phyloP scores from a whole-genome alignment of 495 filamentous ascomycete species.

The Hypomontagnella monticulosa region DNA sequence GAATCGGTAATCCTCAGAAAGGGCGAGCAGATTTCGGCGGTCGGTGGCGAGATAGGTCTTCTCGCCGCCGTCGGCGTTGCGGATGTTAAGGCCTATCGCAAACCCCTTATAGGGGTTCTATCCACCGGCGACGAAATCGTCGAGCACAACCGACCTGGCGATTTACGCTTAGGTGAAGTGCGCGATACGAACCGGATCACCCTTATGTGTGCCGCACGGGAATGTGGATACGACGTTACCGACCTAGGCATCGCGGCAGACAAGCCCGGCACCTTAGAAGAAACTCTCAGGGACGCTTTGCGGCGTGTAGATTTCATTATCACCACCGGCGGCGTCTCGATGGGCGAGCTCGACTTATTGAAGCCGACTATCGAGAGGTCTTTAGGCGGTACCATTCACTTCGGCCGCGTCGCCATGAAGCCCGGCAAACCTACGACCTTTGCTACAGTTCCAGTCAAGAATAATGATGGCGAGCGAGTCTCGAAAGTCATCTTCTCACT shows the following conservation, averaged over 20 bases:
- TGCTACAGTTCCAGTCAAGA: conserved; percentile 79
- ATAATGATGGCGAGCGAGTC: conserved; percentile 64
- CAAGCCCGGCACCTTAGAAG: conserved; percentile 77
- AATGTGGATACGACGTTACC: conserved; percentile 80
- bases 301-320: conserved; percentile 82
- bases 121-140: conserved; percentile 97
- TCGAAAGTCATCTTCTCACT: conserved; percentile 86
- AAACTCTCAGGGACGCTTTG: conserved; percentile 76
- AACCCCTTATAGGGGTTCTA: conserved; percentile 83
- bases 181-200: conserved; percentile 92
- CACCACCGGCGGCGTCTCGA: conserved; percentile 94
- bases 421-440: conserved; percentile 98
- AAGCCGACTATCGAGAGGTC: conserved; percentile 95
- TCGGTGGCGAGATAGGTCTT: conserved; percentile 90
- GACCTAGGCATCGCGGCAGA: conserved; percentile 92
- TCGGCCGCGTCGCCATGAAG: conserved; percentile 97
- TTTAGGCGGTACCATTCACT: conserved; percentile 93
- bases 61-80: conserved; percentile 83
- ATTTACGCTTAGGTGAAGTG: conserved; percentile 81
- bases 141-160: conserved; percentile 70
- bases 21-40: conserved; percentile 80
- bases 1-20: conserved; percentile 74
- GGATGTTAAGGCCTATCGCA: conserved; percentile 77
- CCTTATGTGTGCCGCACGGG: conserved; percentile 76
- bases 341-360: conserved; percentile 97